A percentile compares a stretch with the other conserved stretches of the same genome.
phyloP scores from a whole-genome alignment of 164 flowering plant species.

The Tinospora cordifolia region DNA sequence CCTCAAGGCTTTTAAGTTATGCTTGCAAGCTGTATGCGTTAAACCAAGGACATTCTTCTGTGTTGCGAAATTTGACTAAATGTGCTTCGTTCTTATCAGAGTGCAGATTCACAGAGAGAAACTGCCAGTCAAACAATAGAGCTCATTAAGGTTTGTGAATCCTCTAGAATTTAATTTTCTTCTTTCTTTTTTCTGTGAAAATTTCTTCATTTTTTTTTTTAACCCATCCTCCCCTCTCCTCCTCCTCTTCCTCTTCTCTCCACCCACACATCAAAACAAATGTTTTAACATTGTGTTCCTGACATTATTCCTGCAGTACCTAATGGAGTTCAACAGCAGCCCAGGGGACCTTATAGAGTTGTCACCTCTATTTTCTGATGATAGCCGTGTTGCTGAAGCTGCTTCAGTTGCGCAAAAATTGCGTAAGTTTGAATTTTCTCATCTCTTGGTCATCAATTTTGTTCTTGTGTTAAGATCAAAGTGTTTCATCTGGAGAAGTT shows the following conservation, averaged over 20 bases:
- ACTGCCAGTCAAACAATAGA: conserved; percentile 98
- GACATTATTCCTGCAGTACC: conserved; percentile 50
- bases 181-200: too few relatives aligned
- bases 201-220: not conserved
- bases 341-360: conserved; percentile 98
- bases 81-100: conserved; percentile 45
- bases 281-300: conserved; percentile 8
- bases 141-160: conserved; percentile 68
- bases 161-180: not conserved
- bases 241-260: too few relatives aligned
- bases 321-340: conserved; percentile 97
- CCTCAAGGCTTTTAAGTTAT: not conserved
- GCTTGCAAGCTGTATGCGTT: not conserved
- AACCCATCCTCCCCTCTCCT: too few relatives aligned
- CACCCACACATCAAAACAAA: not conserved
- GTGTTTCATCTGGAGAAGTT: too few relatives aligned
- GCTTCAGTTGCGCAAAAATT: conserved; percentile 96
- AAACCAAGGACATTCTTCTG: not conserved
- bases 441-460: too few relatives aligned
- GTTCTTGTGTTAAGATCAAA: too few relatives aligned
- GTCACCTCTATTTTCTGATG: conserved; percentile 95
- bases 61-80: conserved; percentile 7
- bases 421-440: conserved; percentile 43
- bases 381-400: conserved; percentile 99
- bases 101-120: conserved; percentile 97